Evolutionary conservation across 2,329 filamentous ascomycete genomes (phyloP).

Genomic region (Diplodia seriata): DNA sequence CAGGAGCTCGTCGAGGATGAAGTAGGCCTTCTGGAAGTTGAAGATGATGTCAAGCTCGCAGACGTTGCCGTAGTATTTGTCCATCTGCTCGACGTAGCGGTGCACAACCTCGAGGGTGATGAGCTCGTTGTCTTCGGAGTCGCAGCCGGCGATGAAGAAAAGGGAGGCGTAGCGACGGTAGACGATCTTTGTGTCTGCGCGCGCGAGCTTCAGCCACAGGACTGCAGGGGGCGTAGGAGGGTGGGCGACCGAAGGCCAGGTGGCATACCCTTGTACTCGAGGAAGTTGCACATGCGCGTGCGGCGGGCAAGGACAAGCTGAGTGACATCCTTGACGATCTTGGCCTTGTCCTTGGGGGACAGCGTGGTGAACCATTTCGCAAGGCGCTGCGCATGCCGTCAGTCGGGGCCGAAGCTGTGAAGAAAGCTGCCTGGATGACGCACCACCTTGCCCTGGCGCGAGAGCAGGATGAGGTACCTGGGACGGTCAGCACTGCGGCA

Average conservation of each 20-base stretch:
- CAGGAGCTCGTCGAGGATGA: slow-evolving; percentile 95
- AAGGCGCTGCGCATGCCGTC: slow-evolving; percentile 71
- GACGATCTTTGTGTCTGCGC: slow-evolving; percentile 91
- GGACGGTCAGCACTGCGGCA: not conserved
- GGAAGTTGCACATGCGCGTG: slow-evolving; percentile 99
- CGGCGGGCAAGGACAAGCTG: slow-evolving; percentile 94
- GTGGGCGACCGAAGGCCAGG: slow-evolving; percentile 19
- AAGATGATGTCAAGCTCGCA: slow-evolving; percentile 99
- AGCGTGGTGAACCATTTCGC: slow-evolving; percentile 99
- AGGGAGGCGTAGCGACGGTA: slow-evolving; percentile 98
- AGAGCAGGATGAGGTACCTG: slow-evolving; percentile 97
- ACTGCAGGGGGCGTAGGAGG: slow-evolving; percentile 28
- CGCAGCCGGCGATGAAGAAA: slow-evolving; percentile 98
- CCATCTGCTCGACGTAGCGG: slow-evolving; percentile 99
- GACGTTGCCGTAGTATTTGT: slow-evolving; percentile 99
- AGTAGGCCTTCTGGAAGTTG: slow-evolving; percentile 99
- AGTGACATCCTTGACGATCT: slow-evolving; percentile 99
- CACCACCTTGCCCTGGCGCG: slow-evolving; percentile 99
- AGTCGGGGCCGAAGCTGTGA: slow-evolving; percentile 31
- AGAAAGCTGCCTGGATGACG: slow-evolving; percentile 57
- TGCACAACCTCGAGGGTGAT: slow-evolving; percentile 99
- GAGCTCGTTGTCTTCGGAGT: slow-evolving; percentile 96
- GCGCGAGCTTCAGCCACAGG: slow-evolving; percentile 38
- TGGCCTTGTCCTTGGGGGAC: slow-evolving; percentile 97
- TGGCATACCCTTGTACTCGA: slow-evolving; percentile 90